These are phyloP conservation scores for Clitocybe nebularis DNA, from an alignment of 1,284 basidiomycete genomes.

Conservation along the genomic window DNA sequence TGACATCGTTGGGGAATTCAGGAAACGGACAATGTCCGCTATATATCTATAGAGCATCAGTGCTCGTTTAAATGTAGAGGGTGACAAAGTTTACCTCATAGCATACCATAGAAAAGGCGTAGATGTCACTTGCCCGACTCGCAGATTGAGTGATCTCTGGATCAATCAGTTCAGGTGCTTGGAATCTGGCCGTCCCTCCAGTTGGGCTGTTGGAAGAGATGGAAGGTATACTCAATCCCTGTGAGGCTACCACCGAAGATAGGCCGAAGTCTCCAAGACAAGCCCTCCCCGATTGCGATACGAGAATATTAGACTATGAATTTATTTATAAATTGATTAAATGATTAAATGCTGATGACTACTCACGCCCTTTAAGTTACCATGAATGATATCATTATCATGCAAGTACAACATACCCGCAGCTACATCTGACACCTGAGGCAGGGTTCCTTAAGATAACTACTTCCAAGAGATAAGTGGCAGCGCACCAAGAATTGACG, in stretches of 20 bases:
- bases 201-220: conserved; percentile 8
- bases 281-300: conserved; percentile 19
- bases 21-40: conserved; percentile 9
- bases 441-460: neutral
- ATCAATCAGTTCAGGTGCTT: conserved; percentile 20
- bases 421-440: conserved; percentile 8
- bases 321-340: neutral
- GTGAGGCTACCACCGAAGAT: conserved; percentile 17
- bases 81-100: conserved; percentile 18
- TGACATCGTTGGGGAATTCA: conserved; percentile 14
- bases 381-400: conserved; percentile 14
- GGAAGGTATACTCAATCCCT: conserved; percentile 15
- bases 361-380: conserved; percentile 14
- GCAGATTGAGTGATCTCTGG: conserved; percentile 13
- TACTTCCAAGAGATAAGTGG: neutral
- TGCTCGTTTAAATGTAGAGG: neutral
- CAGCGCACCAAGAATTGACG: neutral
- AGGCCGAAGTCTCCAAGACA: conserved; percentile 29
- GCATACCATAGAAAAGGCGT: conserved; percentile 21
- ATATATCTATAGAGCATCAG: conserved; percentile 3
- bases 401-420: conserved; percentile 16
- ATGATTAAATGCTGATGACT: neutral
- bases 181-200: conserved; percentile 16
- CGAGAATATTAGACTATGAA: conserved; percentile 22
- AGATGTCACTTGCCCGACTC: conserved; percentile 22